Evolutionary conservation across 345 rosid genomes (phyloP).

Genomic region (Psidium friedrichsthalianum): DNA sequence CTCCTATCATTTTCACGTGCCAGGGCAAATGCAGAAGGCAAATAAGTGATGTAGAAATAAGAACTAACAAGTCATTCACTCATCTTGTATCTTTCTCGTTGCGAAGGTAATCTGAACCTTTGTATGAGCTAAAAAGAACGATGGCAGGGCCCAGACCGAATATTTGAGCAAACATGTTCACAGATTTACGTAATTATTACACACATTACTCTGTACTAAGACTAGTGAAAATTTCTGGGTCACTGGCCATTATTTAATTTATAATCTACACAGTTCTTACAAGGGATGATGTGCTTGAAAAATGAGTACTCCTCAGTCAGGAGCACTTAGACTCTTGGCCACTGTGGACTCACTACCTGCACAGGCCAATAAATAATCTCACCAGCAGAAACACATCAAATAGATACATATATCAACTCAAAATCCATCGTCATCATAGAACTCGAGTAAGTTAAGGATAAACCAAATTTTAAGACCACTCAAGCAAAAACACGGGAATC

Average conservation of each 20-base stretch:
- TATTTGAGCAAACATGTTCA: neutral
- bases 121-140: neutral
- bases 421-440: neutral
- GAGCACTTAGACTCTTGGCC: conserved; percentile 55
- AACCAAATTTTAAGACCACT: neutral
- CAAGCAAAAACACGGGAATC: neutral
- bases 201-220: neutral
- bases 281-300: neutral
- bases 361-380: neutral
- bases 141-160: neutral
- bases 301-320: neutral
- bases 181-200: neutral
- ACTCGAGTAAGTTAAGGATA: neutral
- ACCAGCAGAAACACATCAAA: neutral
- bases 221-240: neutral
- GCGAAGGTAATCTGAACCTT: neutral
- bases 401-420: neutral
- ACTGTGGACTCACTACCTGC: conserved; percentile 93
- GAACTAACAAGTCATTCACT: neutral
- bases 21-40: neutral
- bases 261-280: neutral
- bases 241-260: conserved; percentile 1
- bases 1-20: neutral
- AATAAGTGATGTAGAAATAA: neutral
- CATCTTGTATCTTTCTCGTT: neutral